These are phyloP conservation scores for Ocimum tenuiflorum DNA, from an alignment of 257 asterid species.

Conservation along the genomic window DNA sequence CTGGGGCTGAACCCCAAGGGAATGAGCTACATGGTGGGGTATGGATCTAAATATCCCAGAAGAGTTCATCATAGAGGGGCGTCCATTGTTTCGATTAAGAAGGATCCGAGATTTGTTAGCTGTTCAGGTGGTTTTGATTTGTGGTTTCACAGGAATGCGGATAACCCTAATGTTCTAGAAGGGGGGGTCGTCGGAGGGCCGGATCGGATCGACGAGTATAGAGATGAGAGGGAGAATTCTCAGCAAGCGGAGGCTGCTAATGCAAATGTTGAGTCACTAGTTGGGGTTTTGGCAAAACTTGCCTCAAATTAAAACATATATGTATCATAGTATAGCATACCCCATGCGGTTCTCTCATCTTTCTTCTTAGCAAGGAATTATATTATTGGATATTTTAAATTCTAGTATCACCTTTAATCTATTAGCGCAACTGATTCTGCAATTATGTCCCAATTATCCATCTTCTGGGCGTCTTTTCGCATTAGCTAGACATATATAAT, in stretches of 20 bases:
- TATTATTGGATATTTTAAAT: too few relatives aligned
- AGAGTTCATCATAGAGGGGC: background rate
- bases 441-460: too few relatives aligned
- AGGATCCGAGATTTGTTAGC: slow-evolving; percentile 15
- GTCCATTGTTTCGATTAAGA: slow-evolving; percentile 30
- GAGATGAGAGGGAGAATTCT: slow-evolving; percentile 31
- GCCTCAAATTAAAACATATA: background rate
- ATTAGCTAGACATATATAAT: too few relatives aligned
- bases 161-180: slow-evolving; percentile 42
- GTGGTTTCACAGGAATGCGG: slow-evolving; percentile 36
- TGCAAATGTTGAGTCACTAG: slow-evolving; percentile 40
- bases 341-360: too few relatives aligned
- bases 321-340: too few relatives aligned
- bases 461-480: too few relatives aligned
- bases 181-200: slow-evolving; percentile 72
- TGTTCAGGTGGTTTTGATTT: slow-evolving; percentile 33
- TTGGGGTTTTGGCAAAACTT: slow-evolving; percentile 47
- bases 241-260: slow-evolving; percentile 45
- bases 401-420: too few relatives aligned
- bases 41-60: background rate
- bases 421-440: too few relatives aligned
- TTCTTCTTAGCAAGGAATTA: too few relatives aligned
- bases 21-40: background rate
- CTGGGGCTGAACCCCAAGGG: background rate
- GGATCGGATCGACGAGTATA: slow-evolving; percentile 25